phyloP scores from a whole-genome alignment of 2,329 filamentous ascomycete genomes.

The Iodosphaeria phyllophila region DNA sequence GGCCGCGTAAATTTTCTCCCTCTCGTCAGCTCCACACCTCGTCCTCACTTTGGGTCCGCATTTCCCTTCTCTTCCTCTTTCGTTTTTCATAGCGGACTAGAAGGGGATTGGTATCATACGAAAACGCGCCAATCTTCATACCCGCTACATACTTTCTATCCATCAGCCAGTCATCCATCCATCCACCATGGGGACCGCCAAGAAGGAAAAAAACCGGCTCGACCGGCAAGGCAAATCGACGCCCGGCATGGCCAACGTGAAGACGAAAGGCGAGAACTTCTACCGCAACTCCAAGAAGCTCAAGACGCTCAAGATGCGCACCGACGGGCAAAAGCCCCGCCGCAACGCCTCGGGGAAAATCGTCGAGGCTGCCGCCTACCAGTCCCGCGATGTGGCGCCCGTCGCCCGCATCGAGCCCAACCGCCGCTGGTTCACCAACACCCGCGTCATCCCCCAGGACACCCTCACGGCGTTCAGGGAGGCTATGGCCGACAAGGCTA shows the following conservation, averaged over 20 bases:
- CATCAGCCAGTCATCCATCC: constrained; percentile 1
- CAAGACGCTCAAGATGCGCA: constrained; percentile 77
- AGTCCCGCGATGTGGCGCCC: constrained; percentile 66
- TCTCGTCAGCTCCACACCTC: too few species aligned
- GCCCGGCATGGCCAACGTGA: constrained; percentile 84
- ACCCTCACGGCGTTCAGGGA: constrained; percentile 73
- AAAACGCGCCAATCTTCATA: not conserved
- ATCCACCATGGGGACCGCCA: constrained; percentile 60
- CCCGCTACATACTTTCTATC: too few species aligned
- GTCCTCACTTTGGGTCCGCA: too few species aligned
- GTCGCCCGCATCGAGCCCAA: constrained; percentile 85
- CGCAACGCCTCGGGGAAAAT: constrained; percentile 73
- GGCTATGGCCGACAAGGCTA: constrained; percentile 77
- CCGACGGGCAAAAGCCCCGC: constrained; percentile 57
- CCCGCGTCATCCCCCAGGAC: constrained; percentile 74
- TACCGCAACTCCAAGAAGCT: constrained; percentile 80
- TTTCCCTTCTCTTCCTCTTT: too few species aligned
- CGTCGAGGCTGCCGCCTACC: constrained; percentile 65
- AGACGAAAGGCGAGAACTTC: constrained; percentile 94
- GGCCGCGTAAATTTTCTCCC: too few species aligned
- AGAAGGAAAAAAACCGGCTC: constrained; percentile 76
- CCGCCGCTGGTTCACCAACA: constrained; percentile 96
- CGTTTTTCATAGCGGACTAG: too few species aligned
- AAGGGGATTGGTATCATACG: constrained; percentile 1
- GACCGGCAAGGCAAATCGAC: constrained; percentile 68